A percentile compares a stretch with the other conserved stretches of the same genome.
Evolutionary conservation across 495 filamentous ascomycete genomes (phyloP).

Genomic region (Lasiosphaeriaceae sp.): DNA sequence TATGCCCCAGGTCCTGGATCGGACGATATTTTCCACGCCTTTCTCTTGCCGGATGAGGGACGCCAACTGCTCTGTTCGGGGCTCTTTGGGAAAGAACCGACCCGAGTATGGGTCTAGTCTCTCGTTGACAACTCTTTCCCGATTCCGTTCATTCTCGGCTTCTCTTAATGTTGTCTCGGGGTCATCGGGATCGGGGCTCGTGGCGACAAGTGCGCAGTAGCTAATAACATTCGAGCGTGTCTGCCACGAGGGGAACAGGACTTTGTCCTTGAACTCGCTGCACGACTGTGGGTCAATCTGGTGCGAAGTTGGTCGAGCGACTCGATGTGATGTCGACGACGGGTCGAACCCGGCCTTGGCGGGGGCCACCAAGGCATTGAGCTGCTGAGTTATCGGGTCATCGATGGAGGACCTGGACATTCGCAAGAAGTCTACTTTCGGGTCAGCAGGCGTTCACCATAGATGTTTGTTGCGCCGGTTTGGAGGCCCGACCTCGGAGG

Average conservation of each 20-base stretch:
- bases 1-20: conserved; percentile 75
- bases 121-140: conserved; percentile 80
- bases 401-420: conserved; percentile 82
- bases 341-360: conserved; percentile 71
- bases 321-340: conserved; percentile 58
- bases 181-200: conserved; percentile 82
- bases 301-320: conserved; percentile 48
- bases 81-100: conserved; percentile 77
- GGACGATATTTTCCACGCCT: conserved; percentile 81
- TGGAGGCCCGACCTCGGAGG: conserved; percentile 62
- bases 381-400: conserved; percentile 87
- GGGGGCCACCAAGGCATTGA: conserved; percentile 86
- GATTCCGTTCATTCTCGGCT: conserved; percentile 63
- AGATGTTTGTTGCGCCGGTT: background rate
- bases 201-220: conserved; percentile 88
- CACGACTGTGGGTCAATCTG: conserved; percentile 61
- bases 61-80: conserved; percentile 78
- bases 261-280: conserved; percentile 65
- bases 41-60: conserved; percentile 76
- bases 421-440: conserved; percentile 83
- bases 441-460: background rate
- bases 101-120: conserved; percentile 88
- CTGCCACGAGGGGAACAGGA: conserved; percentile 89
- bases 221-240: conserved; percentile 76
- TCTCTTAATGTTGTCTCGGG: conserved; percentile 70